These are phyloP conservation scores for Thalassia testudinum DNA, from an alignment of 116 monocot genomes.

Conservation along the genomic window DNA sequence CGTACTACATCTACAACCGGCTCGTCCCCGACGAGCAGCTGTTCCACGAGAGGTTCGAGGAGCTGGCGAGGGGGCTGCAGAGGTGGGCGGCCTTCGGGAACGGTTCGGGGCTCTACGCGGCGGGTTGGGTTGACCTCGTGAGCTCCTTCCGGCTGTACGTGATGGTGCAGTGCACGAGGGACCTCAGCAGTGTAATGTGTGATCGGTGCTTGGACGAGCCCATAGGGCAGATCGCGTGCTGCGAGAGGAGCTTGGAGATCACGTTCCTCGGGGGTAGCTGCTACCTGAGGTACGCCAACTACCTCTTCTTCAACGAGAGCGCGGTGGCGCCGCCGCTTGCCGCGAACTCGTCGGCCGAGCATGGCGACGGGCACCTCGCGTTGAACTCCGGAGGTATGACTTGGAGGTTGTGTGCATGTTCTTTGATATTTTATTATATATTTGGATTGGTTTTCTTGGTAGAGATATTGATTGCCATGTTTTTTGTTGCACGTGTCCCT, in stretches of 20 bases:
- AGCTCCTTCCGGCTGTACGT: constrained; percentile 3
- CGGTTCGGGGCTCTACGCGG: constrained; percentile 6
- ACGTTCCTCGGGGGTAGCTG: constrained; percentile 14
- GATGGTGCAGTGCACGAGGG: constrained; percentile 8
- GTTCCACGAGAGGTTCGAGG: neutral
- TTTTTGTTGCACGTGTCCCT: no score
- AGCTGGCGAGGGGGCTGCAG: neutral
- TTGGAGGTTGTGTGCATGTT: no score
- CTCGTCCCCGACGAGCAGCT: neutral
- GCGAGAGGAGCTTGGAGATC: neutral
- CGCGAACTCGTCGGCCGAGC: no score
- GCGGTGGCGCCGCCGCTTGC: neutral
- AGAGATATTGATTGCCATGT: no score
- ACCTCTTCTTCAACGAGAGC: constrained; percentile 7
- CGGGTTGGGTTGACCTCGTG: constrained; percentile 1
- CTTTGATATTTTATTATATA: no score
- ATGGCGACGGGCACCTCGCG: no score
- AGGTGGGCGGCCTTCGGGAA: neutral
- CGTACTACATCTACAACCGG: neutral
- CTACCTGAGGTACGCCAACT: constrained; percentile 8
- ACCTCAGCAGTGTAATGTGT: no score
- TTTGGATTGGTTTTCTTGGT: no score
- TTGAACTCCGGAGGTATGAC: no score
- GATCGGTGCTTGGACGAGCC: constrained; percentile 4
- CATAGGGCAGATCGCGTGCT: neutral